Conservation (phyloP, 2,329 filamentous ascomycete genomes). For the Pestalotiopsis sp. region DNA sequence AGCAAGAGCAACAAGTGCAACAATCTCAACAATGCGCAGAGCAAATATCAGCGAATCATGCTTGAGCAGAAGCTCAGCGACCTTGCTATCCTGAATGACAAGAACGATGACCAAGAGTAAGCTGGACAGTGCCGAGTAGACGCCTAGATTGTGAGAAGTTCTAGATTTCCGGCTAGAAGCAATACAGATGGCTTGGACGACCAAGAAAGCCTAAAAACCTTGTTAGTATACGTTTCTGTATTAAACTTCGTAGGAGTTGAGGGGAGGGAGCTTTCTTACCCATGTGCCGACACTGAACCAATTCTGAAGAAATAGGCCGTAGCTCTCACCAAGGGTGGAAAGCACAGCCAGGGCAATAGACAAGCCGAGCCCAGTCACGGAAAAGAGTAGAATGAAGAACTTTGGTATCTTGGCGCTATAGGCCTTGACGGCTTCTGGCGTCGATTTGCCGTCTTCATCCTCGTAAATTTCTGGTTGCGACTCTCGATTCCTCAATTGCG, state of each 20-base stretch:
- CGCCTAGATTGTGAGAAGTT: slow-evolving; percentile 54
- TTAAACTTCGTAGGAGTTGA: slow-evolving; percentile 7
- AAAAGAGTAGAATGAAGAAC: slow-evolving; percentile 53
- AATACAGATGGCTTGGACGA: slow-evolving; percentile 54
- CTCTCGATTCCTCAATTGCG: slow-evolving; percentile 23
- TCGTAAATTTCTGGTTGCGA: slow-evolving; percentile 56
- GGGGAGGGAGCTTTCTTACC: slow-evolving; percentile 51
- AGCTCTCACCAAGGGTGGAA: slow-evolving; percentile 40
- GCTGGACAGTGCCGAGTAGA: slow-evolving; percentile 52
- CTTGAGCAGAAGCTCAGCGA: slow-evolving; percentile 37
- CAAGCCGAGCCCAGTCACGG: slow-evolving; percentile 52
- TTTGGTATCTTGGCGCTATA: slow-evolving; percentile 67
- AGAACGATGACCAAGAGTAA: slow-evolving; percentile 45
- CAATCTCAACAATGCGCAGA: slow-evolving; percentile 52
- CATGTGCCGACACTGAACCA: slow-evolving; percentile 65
- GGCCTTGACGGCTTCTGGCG: slow-evolving; percentile 60
- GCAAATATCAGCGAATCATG: slow-evolving; percentile 37
- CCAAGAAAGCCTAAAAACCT: slow-evolving; percentile 46
- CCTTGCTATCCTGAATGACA: slow-evolving; percentile 45
- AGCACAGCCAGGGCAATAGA: slow-evolving; percentile 62
- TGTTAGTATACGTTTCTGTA: slow-evolving; percentile 16
- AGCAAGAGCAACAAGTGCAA: slow-evolving; percentile 44
- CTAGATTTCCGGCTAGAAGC: slow-evolving; percentile 52
- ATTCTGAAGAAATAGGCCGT: slow-evolving; percentile 51
- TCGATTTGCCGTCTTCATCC: slow-evolving; percentile 71